Evolutionary conservation across 1,284 basidiomycete species (phyloP).

Genomic region (Ceratobasidium sp.): DNA sequence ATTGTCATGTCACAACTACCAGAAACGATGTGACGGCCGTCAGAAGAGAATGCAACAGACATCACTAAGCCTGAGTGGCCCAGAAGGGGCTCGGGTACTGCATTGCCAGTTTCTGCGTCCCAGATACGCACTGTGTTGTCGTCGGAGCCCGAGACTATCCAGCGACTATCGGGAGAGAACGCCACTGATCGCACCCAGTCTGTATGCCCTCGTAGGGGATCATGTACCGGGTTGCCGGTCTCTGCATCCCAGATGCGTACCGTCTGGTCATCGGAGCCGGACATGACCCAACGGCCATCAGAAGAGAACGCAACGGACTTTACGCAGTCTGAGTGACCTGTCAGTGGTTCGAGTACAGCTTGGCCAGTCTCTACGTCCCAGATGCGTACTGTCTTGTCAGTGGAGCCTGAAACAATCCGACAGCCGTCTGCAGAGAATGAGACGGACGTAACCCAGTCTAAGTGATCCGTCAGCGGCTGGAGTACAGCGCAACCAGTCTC

Average conservation of each 20-base stretch:
- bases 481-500: neutral
- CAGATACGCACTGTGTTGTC: constrained; percentile 45
- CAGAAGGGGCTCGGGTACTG: neutral
- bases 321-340: constrained; percentile 9
- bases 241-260: constrained; percentile 14
- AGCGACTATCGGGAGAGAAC: constrained; percentile 26
- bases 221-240: constrained; percentile 5
- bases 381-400: constrained; percentile 25
- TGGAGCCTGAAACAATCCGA: constrained; percentile 15
- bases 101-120: constrained; percentile 29
- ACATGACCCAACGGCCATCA: neutral
- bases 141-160: constrained; percentile 40
- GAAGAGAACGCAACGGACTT: constrained; percentile 14
- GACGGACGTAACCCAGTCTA: constrained; percentile 7
- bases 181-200: too few relatives aligned
- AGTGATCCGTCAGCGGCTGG: neutral
- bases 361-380: constrained; percentile 22
- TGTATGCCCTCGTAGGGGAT: too few relatives aligned
- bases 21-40: neutral
- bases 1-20: neutral
- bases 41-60: neutral
- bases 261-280: constrained; percentile 1
- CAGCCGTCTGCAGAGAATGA: constrained; percentile 40
- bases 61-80: neutral
- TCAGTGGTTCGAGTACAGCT: neutral